A percentile compares a stretch with the other conserved stretches of the same genome.
phyloP scores from a whole-genome alignment of 768 basidiomycete species.

The Crucibulum laeve region DNA sequence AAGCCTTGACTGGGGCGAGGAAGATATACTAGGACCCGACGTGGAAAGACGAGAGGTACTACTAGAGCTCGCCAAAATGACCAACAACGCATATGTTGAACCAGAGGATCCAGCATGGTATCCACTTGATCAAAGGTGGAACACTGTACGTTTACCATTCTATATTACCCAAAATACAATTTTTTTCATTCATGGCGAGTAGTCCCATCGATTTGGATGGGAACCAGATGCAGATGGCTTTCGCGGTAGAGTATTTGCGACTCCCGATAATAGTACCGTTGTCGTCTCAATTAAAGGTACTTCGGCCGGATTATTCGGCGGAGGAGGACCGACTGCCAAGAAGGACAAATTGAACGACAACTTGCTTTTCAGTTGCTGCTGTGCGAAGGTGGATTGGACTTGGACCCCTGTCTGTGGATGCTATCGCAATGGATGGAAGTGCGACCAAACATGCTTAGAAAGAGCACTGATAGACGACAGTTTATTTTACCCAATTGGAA shows the following conservation, averaged over 20 bases:
- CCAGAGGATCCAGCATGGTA: conserved; percentile 73
- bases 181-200: not conserved
- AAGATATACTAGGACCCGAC: conserved; percentile 71
- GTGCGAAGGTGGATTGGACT: conserved; percentile 86
- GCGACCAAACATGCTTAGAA: conserved; percentile 77
- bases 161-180: not conserved
- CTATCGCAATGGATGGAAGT: conserved; percentile 74
- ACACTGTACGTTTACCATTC: conserved; percentile 31
- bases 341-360: conserved; percentile 97
- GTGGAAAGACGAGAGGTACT: conserved; percentile 73
- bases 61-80: conserved; percentile 88
- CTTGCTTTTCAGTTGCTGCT: conserved; percentile 90
- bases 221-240: conserved; percentile 84
- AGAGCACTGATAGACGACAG: conserved; percentile 70
- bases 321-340: conserved; percentile 78
- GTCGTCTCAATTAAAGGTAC: conserved; percentile 93
- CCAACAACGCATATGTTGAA: conserved; percentile 82
- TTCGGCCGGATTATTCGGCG: conserved; percentile 68
- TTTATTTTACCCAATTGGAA: conserved; percentile 88
- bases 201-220: conserved; percentile 91
- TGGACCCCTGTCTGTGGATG: conserved; percentile 96
- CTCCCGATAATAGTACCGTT: conserved; percentile 76
- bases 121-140: conserved; percentile 64
- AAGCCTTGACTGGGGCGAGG: conserved; percentile 65
- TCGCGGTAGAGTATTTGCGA: conserved; percentile 88